These are phyloP conservation scores for Lepidopterella palustris DNA, from an alignment of 495 filamentous ascomycete species.

Conservation along the genomic window DNA sequence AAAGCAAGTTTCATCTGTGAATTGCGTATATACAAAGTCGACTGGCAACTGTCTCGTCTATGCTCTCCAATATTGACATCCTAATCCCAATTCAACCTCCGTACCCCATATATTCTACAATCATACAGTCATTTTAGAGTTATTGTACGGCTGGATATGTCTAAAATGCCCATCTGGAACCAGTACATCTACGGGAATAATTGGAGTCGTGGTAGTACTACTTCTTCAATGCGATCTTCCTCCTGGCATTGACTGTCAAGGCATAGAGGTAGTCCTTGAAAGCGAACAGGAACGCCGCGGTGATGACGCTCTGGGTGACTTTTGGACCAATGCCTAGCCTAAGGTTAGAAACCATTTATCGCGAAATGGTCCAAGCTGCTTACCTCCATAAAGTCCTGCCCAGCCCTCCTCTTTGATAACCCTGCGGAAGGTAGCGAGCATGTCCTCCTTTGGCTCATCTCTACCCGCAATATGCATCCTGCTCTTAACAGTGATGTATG, in stretches of 20 bases:
- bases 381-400: conserved; percentile 84
- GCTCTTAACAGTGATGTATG: conserved; percentile 97
- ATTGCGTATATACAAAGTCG: conserved; percentile 1
- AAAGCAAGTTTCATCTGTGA: not conserved
- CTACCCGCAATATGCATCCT: conserved; percentile 83
- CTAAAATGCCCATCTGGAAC: too few species aligned
- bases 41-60: not conserved
- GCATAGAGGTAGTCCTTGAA: conserved; percentile 89
- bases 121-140: conserved; percentile 4
- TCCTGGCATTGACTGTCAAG: conserved; percentile 50
- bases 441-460: conserved; percentile 54
- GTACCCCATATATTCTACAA: not conserved
- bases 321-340: conserved; percentile 80
- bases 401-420: conserved; percentile 87
- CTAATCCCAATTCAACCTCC: conserved; percentile 7
- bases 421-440: conserved; percentile 64
- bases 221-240: conserved; percentile 40
- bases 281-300: conserved; percentile 92
- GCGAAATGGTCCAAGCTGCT: conserved; percentile 20
- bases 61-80: conserved; percentile 5
- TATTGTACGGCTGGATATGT: too few species aligned
- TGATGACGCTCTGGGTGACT: conserved; percentile 91
- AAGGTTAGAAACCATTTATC: conserved; percentile 8
- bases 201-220: not conserved
- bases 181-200: not conserved